phyloP scores from a whole-genome alignment of 257 asterid genomes.

The Rubia yunnanensis region DNA sequence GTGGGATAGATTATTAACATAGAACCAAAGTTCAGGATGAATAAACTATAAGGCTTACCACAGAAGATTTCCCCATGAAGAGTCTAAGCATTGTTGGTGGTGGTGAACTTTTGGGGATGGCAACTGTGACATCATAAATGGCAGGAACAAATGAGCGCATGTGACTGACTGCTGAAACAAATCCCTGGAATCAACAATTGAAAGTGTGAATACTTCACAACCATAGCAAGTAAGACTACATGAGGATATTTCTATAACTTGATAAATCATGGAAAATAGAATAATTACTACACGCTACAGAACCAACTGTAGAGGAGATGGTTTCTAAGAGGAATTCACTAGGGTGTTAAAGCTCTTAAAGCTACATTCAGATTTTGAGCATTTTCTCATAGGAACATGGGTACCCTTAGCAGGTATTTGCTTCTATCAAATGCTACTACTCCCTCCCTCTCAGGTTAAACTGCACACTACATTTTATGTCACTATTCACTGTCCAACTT shows the following conservation, averaged over 20 bases:
- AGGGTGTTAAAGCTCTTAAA: background rate
- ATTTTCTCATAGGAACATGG: background rate
- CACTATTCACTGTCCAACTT: too few species aligned
- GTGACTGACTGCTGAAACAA: conserved; percentile 79
- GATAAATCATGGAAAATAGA: background rate
- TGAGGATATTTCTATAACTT: background rate
- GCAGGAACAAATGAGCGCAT: conserved; percentile 95
- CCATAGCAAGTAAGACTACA: background rate
- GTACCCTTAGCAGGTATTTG: background rate
- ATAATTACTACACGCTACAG: background rate
- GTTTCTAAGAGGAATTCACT: background rate
- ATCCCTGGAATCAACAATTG: conserved; percentile 54
- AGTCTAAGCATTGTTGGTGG: conserved; percentile 88
- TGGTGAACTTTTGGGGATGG: conserved; percentile 76
- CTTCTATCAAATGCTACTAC: background rate
- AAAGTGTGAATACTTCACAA: conserved; percentile 7
- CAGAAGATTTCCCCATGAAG: conserved; percentile 79
- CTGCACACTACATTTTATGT: too few species aligned
- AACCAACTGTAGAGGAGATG: background rate
- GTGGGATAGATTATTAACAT: background rate
- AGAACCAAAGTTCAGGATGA: background rate
- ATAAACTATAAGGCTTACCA: conserved; percentile 43
- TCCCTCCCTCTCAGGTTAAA: too few species aligned
- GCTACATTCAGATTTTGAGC: background rate
- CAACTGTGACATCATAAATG: conserved; percentile 77